Evolutionary conservation across 2,329 filamentous ascomycete species (phyloP).

Genomic region (Achaetomium macrosporum): DNA sequence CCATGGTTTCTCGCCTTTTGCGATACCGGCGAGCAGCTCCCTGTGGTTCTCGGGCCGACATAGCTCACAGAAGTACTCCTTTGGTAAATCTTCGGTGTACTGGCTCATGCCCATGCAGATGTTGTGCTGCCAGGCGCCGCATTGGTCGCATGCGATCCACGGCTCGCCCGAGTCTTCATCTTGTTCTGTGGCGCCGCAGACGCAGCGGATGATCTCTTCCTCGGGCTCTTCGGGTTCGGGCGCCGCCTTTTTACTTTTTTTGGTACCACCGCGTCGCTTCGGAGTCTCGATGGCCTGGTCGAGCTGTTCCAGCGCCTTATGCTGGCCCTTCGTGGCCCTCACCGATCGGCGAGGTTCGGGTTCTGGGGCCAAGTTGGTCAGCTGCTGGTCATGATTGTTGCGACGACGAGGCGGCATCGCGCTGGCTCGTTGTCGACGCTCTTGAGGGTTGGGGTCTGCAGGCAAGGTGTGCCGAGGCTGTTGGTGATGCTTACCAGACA

Average conservation of each 20-base stretch:
- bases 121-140: slow-evolving; percentile 94
- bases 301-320: slow-evolving; percentile 79
- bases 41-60: slow-evolving; percentile 81
- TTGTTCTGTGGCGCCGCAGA: slow-evolving; percentile 82
- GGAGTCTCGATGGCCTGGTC: slow-evolving; percentile 51
- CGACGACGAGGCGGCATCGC: slow-evolving; percentile 10
- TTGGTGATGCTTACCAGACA: slow-evolving; percentile 27
- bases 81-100: slow-evolving; percentile 70
- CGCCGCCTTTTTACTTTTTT: slow-evolving; percentile 56
- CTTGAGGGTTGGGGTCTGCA: not conserved
- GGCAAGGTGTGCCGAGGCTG: slow-evolving; percentile 6
- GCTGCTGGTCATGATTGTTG: slow-evolving; percentile 13
- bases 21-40: slow-evolving; percentile 71
- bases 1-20: slow-evolving; percentile 81
- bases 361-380: slow-evolving; percentile 36
- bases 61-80: slow-evolving; percentile 87
- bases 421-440: not conserved
- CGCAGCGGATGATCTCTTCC: slow-evolving; percentile 81
- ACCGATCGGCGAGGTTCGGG: slow-evolving; percentile 86
- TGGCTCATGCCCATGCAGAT: slow-evolving; percentile 84
- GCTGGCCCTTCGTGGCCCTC: slow-evolving; percentile 92
- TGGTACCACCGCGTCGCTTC: slow-evolving; percentile 42
- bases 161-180: slow-evolving; percentile 81
- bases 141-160: slow-evolving; percentile 94
- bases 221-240: slow-evolving; percentile 48